A percentile compares a stretch with the other conserved stretches of the same genome.
Evolutionary conservation across 176 grass and related monocot species (phyloP).

Genomic region (Bolboschoenus planiculmis): DNA sequence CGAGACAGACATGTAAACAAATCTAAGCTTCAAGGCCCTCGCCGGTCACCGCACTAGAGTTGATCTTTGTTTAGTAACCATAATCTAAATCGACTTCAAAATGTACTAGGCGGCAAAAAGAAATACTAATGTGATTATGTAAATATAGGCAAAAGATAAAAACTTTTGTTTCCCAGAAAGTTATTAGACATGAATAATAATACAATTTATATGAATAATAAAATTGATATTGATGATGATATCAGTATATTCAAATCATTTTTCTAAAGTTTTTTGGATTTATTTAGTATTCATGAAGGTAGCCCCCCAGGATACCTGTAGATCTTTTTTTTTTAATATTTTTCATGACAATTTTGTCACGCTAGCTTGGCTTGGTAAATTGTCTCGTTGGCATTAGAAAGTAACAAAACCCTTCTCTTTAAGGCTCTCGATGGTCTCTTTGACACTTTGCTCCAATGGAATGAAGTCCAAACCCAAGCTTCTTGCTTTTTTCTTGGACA

Average conservation of each 20-base stretch:
- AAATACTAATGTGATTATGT: background rate
- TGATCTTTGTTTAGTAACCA: background rate
- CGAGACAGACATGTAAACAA: no score
- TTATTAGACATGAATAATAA: no score
- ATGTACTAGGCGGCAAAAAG: background rate
- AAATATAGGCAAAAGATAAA: background rate
- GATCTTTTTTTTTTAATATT: background rate
- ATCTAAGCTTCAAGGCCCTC: no score
- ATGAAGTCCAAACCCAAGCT: slow-evolving; percentile 32
- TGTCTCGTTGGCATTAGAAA: background rate
- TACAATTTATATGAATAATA: no score
- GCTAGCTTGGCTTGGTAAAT: background rate
- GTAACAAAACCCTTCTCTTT: slow-evolving; percentile 64
- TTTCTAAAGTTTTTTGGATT: background rate
- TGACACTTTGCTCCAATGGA: slow-evolving; percentile 32
- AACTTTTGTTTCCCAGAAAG: no score
- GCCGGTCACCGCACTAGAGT: background rate
- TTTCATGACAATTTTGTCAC: background rate
- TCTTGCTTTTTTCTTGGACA: slow-evolving; percentile 17
- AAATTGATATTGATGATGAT: no score
- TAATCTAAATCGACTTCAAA: background rate
- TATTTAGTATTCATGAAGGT: background rate
- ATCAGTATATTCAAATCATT: no score
- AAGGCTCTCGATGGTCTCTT: slow-evolving; percentile 58
- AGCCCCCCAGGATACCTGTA: background rate